Base-by-base conservation (phyloP, 192 early-diverging fungal genomes). In the Backusella liffmaniae region DNA sequence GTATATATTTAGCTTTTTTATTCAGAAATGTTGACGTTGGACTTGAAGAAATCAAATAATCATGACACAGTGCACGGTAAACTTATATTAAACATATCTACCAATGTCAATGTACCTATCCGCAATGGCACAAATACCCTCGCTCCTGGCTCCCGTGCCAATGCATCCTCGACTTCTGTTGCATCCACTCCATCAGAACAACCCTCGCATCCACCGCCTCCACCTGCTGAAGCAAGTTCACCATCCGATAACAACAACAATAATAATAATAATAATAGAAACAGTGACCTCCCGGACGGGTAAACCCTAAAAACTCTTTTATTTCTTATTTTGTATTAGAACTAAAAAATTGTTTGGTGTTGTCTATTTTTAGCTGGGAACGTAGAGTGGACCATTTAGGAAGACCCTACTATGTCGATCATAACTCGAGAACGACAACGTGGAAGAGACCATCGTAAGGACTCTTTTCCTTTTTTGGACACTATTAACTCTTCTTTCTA, bases 361-460 rank as follows among this genome's bases (percentile, higher is more conserved):
- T 26, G 26, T 18, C 5, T 15, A 68, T 35, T 46, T 42, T 37
- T 79, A 94, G 80, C 66, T 99, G 97, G 97, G 97, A 99, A 89
- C 89, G 95, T 69, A 90, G 97, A 70, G 88, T 92, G 23, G 97
- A 99, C 87, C 92, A 96, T 77, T 79, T 96, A 72, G 94, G 95
- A n/a, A 90, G 97, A 15, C 92, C 92, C 1, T 99, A 99, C 87
- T 99, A 96, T 83, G 96, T 99, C 13, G 96, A 99, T 86, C 97
- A 99, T 82, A 98, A 95, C 83, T 91, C 90, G 9, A 90, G 96
- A 32, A 92, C 91, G 34, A 99, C 97, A 8, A 98, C 97, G 23
- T 99, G 97, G 97, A 90, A 90, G 67, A 84, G 81, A 72, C 88
- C 88, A 62, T 84, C 78, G 78, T 77, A 82, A 67, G 76, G 0